Conservation (phyloP, 164 flowering plant species). For the Sedum album region DNA sequence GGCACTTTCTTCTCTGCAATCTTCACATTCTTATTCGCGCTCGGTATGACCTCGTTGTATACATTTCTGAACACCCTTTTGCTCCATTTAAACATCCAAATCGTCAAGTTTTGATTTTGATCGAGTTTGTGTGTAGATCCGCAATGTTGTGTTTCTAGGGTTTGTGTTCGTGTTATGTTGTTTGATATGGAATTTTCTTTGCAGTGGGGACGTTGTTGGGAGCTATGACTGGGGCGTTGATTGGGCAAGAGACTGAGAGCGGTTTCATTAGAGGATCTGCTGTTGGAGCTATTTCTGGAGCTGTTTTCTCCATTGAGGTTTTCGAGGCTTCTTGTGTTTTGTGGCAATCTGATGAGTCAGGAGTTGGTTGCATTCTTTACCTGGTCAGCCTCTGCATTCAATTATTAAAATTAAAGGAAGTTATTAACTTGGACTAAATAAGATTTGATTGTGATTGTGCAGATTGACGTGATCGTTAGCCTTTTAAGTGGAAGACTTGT, state of each 20-base stretch:
- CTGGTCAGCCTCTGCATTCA: slow-evolving; percentile 35
- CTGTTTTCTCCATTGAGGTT: too few relatives aligned
- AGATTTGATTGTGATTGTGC: background rate
- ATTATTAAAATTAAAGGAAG: background rate
- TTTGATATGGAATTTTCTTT: background rate
- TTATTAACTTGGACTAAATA: background rate
- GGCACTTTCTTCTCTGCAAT: too few relatives aligned
- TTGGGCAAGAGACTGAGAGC: slow-evolving; percentile 87
- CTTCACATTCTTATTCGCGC: too few relatives aligned
- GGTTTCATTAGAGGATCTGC: too few relatives aligned
- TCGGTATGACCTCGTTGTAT: too few relatives aligned
- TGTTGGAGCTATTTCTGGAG: too few relatives aligned
- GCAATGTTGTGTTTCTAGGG: background rate
- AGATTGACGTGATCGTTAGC: slow-evolving; percentile 81
- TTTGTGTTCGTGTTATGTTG: slow-evolving; percentile 9
- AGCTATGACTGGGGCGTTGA: slow-evolving; percentile 82
- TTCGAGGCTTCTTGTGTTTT: too few relatives aligned
- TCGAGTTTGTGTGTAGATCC: background rate
- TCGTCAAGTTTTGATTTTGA: too few relatives aligned
- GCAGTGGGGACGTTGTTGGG: slow-evolving; percentile 80
- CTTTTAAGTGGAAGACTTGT: slow-evolving; percentile 91
- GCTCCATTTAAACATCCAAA: too few relatives aligned
- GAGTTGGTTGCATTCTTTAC: slow-evolving; percentile 58
- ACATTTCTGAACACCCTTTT: too few relatives aligned
- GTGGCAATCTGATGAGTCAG: too few relatives aligned